Base-by-base conservation (phyloP, 192 early-diverging fungal genomes). In the Rhizophagus clarus region DNA sequence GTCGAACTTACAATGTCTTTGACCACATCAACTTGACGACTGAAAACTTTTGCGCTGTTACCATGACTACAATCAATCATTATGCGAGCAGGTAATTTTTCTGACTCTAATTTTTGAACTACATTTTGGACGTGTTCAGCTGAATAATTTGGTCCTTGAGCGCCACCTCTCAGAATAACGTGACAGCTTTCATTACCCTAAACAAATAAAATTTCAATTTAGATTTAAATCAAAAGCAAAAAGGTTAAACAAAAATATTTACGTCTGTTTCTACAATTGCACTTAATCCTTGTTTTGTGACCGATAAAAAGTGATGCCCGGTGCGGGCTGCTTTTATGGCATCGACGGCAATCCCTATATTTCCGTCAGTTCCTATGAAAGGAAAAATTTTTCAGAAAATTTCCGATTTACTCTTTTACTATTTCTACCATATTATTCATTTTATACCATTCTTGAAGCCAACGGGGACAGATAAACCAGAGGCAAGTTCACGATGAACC, bases 31-130 rank as follows among this genome's bases (percentile, higher is more conserved):
- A 91, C 87, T 88, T 99, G 97, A 79, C 91, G 89, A 63, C 89
- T 87, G 81, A 94, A 95, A 79, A 96, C 88, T 85, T 99, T 99
- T 74, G 83, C 88, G 77, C 90, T 92, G 89, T 99, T 99, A 34
- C 97, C 97, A 85, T 99, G 97, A 74, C 94, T 95, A 86, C 95
- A 97, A 83, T 99, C 97, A 76, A 98, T 85, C 97, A 99, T 99
- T 73, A 99, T 73, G 4, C 86, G 81, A 26, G 88, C 60, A 79
- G 87, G 85, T 74, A 88, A 80, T 73, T 86, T 88, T 63, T 91
- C 90, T 75, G 89, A 90, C 34, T 81, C 67, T 66, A 97, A 83
- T 75, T 92, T 88, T 74, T 84, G 82, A 6, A 85, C 85, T 62
- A 87, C 89, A 60, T 82, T 82, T 66, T 87, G 82, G 32, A 98